These are phyloP conservation scores for Tricharina praecox DNA, from an alignment of 495 filamentous ascomycete species.

Conservation along the genomic window DNA sequence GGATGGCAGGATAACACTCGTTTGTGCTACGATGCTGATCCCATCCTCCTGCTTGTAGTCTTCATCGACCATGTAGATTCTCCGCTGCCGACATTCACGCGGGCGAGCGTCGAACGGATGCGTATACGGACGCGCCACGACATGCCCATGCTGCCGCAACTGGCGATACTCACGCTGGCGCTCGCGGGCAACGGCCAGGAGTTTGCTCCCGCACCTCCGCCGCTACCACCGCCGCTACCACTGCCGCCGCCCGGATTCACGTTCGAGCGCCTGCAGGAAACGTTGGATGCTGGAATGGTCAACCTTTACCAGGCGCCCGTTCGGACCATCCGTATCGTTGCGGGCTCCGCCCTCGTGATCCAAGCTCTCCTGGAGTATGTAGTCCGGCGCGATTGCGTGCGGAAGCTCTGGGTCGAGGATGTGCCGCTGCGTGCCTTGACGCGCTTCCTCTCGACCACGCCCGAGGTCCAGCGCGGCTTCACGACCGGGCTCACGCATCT, in stretches of 20 bases:
- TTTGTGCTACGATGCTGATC: no score
- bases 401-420: conserved; percentile 2
- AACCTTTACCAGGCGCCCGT: neutral
- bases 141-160: no score
- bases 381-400: neutral
- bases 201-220: neutral
- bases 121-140: no score
- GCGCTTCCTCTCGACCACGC: neutral
- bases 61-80: neutral
- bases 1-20: no score
- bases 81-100: neutral
- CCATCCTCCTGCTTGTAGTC: no score
- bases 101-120: neutral
- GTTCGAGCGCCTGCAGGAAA: neutral
- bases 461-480: neutral
- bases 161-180: no score
- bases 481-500: neutral
- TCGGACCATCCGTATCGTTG: neutral
- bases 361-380: neutral
- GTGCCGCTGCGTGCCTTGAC: neutral
- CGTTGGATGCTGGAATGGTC: conserved; percentile 1
- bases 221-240: neutral
- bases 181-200: no score
- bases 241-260: neutral
- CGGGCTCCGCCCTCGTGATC: neutral